Evolutionary conservation across 176 grass and related monocot genomes (phyloP), one percentile per base, ranked within the genome.

Genomic region (Carex scoparia): DNA sequence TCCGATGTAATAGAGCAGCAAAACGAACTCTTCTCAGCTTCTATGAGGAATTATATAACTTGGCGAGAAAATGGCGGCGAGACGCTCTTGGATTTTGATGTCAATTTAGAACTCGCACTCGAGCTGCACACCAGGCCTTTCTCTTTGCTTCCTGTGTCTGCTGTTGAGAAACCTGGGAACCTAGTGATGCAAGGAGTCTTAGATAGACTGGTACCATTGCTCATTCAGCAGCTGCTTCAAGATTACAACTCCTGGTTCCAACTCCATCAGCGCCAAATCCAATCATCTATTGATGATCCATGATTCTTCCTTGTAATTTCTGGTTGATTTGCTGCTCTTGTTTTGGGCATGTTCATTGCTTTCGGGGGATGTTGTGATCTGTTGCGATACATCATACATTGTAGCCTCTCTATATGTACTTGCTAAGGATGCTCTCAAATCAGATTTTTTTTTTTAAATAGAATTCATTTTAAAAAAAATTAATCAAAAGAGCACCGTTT

Each of bases 81-180:
- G 46, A 86, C 88, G 60, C 80, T 84, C 87, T 86, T 99, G 64
- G 78, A 89, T 73, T 87, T 99, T 2, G 90, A 94, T 88, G 96
- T 99, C 54, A 75, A 75, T 74, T 84, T 99, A 87, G 91, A 89
- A 81, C 80, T 99, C 72, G 69, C 88, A 10, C 88, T 99, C 19
- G 91, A 92, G 86, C 93, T 99, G n/a, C 92, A 89, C 83, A 94
- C 93, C 10, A 88, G 86, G 83, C 93, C 96, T 58, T 99, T 99
- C 77, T 95, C 81, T 65, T 73, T 99, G 89, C 93, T 99, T 87
- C 96, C 96, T 5, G 28, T 99, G 72, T 94, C 93, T 63, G 96
- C 90, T 6, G 93, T 95, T 58, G 93, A 99, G 86, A 95, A 87
- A 82, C 91, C 96, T 32, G 93, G 96, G 40, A 99, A 95, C 55